Conservation (phyloP, 2,329 filamentous ascomycete genomes). For the Camptophora hylomeconis region DNA sequence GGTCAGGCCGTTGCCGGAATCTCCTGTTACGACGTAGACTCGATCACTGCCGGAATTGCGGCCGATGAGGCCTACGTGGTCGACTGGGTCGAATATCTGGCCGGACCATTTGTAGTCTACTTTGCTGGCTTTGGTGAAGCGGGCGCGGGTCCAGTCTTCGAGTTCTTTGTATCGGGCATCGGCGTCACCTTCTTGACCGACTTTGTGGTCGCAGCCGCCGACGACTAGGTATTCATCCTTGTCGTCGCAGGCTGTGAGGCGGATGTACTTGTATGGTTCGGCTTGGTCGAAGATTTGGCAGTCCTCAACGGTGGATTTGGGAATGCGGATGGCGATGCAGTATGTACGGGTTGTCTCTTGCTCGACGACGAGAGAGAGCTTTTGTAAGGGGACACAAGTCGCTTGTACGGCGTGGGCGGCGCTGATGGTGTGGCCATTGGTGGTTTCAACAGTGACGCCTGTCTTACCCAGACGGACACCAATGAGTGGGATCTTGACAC, state of each 20-base stretch:
- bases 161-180: conserved; percentile 37
- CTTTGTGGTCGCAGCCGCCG: conserved; percentile 46
- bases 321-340: conserved; percentile 42
- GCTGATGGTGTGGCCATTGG: conserved; percentile 33
- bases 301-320: conserved; percentile 39
- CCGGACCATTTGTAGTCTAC: conserved; percentile 46
- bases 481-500: conserved; percentile 24
- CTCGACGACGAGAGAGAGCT: conserved; percentile 39
- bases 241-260: conserved; percentile 40
- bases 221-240: conserved; percentile 43
- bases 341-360: conserved; percentile 44
- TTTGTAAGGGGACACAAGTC: conserved; percentile 43
- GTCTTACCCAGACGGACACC: conserved; percentile 31
- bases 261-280: conserved; percentile 43
- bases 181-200: conserved; percentile 37
- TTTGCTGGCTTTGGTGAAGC: conserved; percentile 36
- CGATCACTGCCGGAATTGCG: conserved; percentile 39
- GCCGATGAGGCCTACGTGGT: conserved; percentile 44
- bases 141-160: conserved; percentile 39
- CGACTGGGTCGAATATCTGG: conserved; percentile 43
- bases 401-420: conserved; percentile 40
- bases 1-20: conserved; percentile 45
- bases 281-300: conserved; percentile 43
- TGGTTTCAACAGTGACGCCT: conserved; percentile 34
- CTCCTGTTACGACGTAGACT: conserved; percentile 43